A percentile compares a stretch with the other conserved stretches of the same genome.
phyloP scores from a whole-genome alignment of 768 basidiomycete species.

The Leccinum rimulosum region DNA sequence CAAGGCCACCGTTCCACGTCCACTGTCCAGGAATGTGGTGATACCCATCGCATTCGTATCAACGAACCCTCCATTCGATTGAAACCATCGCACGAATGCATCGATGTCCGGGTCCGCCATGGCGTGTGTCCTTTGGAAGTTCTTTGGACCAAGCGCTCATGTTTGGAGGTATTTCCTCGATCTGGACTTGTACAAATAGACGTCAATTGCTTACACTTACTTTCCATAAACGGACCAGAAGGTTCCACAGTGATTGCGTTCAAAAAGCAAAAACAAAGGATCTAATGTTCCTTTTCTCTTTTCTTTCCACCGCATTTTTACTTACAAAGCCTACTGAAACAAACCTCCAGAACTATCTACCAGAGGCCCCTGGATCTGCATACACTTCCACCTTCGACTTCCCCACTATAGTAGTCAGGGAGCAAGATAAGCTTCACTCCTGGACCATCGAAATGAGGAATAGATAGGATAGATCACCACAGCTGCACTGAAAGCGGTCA shows the following conservation, averaged over 20 bases:
- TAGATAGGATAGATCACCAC: no score
- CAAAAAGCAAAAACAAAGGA: no score
- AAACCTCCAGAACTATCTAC: background rate
- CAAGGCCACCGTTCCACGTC: constrained; percentile 74
- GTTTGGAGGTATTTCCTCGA: background rate
- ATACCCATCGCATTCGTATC: constrained; percentile 48
- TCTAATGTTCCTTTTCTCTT: no score
- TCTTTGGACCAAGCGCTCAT: background rate
- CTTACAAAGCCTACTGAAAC: no score
- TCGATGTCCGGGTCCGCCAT: constrained; percentile 18
- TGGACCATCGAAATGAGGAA: background rate
- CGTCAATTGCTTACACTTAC: background rate
- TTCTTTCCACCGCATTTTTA: background rate
- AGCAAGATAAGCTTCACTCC: no score
- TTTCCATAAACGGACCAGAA: background rate
- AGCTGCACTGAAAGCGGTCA: background rate
- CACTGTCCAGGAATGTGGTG: constrained; percentile 47
- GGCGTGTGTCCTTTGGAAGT: background rate
- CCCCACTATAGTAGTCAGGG: no score
- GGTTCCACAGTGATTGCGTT: no score
- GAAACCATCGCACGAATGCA: constrained; percentile 60
- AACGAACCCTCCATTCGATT: constrained; percentile 45
- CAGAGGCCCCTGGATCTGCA: background rate
- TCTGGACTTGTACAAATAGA: constrained; percentile 2
- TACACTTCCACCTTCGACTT: no score